Percentiles rank a stretch among this genome's conserved stretches.
phyloP scores from a whole-genome alignment of 1,284 basidiomycete genomes.

The Spongispora temasekensis region DNA sequence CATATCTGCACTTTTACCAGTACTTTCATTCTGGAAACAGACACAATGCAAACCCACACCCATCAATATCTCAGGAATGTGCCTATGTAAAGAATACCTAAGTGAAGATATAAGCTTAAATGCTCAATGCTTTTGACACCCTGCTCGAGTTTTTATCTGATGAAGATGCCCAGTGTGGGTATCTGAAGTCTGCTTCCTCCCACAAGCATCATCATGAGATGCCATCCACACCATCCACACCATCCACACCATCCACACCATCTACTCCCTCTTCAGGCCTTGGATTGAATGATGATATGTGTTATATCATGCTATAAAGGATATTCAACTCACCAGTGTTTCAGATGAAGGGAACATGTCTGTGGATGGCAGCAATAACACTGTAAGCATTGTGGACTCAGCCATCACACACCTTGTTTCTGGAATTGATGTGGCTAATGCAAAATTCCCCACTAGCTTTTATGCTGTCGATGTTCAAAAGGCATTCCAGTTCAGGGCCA shows the following conservation, averaged over 20 bases:
- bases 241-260: too few species aligned
- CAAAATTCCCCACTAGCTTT: not conserved
- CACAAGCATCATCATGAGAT: too few species aligned
- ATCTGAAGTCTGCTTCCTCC: too few species aligned
- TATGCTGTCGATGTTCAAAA: not conserved
- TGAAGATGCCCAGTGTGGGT: too few species aligned
- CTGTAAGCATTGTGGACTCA: not conserved
- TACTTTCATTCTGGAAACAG: not conserved
- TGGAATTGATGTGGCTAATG: not conserved
- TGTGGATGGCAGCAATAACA: not conserved
- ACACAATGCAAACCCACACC: not conserved
- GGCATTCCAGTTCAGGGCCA: not conserved
- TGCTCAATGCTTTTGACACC: too few species aligned
- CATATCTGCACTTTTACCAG: not conserved
- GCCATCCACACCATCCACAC: too few species aligned
- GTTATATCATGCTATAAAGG: too few species aligned
- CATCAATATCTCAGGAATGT: not conserved
- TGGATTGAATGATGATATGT: too few species aligned
- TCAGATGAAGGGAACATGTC: not conserved
- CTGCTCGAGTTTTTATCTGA: too few species aligned
- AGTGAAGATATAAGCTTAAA: too few species aligned
- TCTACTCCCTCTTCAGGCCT: too few species aligned
- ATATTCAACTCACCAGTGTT: too few species aligned
- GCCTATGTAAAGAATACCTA: not conserved
- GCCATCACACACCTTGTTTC: not conserved